Evolutionary conservation across 1,139 yeast species (phyloP).

Genomic region (Protomyces lactucae-debilis): DNA sequence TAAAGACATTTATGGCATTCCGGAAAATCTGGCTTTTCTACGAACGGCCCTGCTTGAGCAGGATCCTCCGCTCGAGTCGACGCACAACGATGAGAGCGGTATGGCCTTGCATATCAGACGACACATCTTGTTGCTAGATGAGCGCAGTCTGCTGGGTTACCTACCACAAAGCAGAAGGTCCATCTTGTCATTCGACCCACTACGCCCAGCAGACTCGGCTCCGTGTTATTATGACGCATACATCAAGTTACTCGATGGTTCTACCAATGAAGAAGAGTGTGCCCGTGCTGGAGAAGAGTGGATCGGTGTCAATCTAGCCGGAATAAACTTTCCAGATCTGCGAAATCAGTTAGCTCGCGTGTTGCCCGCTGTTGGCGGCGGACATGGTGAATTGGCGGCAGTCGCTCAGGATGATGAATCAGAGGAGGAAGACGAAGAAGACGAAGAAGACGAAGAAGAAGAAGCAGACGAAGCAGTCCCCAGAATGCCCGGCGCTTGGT

Average conservation of each 20-base stretch:
- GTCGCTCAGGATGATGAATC: not conserved
- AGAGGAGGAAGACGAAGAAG: not conserved
- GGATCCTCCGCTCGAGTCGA: constrained; percentile 20
- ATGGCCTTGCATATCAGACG: constrained; percentile 34
- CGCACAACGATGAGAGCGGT: constrained; percentile 12
- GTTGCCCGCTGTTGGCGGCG: too few species aligned
- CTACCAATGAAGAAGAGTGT: too few species aligned
- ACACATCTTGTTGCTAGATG: constrained; percentile 36
- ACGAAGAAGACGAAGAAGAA: not conserved
- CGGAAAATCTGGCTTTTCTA: constrained; percentile 32
- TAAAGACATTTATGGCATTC: constrained; percentile 35
- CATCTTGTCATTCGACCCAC: constrained; percentile 25
- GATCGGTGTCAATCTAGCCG: too few species aligned
- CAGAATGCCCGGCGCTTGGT: not conserved
- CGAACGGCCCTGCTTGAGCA: constrained; percentile 27
- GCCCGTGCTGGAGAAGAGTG: too few species aligned
- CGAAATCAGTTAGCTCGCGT: too few species aligned
- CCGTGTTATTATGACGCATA: constrained; percentile 7
- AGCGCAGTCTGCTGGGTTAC: constrained; percentile 20
- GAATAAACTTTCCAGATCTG: too few species aligned
- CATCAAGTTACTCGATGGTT: not conserved
- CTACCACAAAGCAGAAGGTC: constrained; percentile 18
- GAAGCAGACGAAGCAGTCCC: not conserved
- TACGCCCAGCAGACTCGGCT: constrained; percentile 28
- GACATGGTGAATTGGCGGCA: not conserved